A percentile compares a stretch with the other conserved stretches of the same genome.
These are phyloP conservation scores for Rhodomyrtus tomentosa DNA, from an alignment of 345 rosid species.

Conservation along the genomic window DNA sequence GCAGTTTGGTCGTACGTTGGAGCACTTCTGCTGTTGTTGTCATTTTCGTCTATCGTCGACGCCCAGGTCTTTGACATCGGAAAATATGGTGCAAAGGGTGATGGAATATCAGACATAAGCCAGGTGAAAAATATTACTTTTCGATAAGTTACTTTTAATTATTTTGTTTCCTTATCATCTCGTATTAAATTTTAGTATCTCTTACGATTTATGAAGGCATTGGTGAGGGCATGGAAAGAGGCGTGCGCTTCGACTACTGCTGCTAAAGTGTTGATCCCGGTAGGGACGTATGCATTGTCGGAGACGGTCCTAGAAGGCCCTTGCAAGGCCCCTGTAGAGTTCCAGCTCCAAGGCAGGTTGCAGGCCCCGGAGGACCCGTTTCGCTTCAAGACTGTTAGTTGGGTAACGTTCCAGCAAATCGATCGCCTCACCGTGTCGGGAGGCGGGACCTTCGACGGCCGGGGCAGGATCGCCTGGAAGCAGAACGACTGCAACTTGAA, in stretches of 20 bases:
- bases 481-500: constrained; percentile 17
- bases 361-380: constrained; percentile 22
- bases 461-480: constrained; percentile 30
- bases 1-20: neutral
- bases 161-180: neutral
- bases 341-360: constrained; percentile 21
- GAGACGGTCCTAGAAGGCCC: constrained; percentile 28
- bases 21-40: neutral
- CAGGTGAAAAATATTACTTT: neutral
- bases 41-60: neutral
- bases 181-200: neutral
- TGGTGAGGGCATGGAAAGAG: constrained; percentile 23
- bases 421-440: constrained; percentile 29
- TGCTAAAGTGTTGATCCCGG: too few relatives aligned
- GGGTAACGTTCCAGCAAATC: constrained; percentile 34
- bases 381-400: constrained; percentile 12
- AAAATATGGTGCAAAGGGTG: neutral
- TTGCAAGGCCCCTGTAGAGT: constrained; percentile 12
- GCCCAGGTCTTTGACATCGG: neutral
- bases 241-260: constrained; percentile 31
- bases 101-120: neutral
- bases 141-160: neutral
- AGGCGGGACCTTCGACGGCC: constrained; percentile 58
- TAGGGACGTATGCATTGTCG: constrained; percentile 7
- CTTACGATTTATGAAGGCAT: constrained; percentile 5